Evolutionary conservation across 768 basidiomycete genomes (phyloP), one percentile per base, ranked within the genome.

Genomic region (Boletus vinaceobasis): DNA sequence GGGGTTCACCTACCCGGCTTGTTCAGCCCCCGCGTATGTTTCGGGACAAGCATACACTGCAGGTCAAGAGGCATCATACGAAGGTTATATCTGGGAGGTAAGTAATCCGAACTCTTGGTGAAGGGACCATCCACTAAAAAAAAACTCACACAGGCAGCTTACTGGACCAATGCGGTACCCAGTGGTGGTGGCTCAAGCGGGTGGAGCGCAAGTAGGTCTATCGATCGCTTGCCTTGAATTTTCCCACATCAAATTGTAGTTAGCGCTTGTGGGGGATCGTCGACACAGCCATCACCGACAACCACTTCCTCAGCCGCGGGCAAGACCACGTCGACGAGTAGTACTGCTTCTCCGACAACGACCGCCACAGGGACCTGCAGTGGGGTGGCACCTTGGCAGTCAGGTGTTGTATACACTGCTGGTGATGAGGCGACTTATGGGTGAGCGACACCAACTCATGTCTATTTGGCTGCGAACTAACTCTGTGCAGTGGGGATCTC

Each of bases 71-170:
- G 85, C 82, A 14, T 77, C 83, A 13, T 87, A 77, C 61, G 64
- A 73, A 42, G 84, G 85, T 27, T 84, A 86, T 63, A 81, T 86
- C 53, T 87, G 81, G 82, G 73, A 86, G 81, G 84, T 82, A 57
- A 19, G 57, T 9, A 29, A 29, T 27, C 19, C 11, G 27, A 31
- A 29, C 43, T 31, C 36, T n/a, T 61, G 51, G 29, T 19, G 21
- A 52, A 37, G 19, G 19, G 26, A 48, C 26, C 51, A 19, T 48
- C 35, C 35, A 23, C 29, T 38, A 44, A 57, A 37, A n/a, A 36
- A 15, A 4, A 5, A n/a, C n/a, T n/a, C 14, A 23, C 13, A 13
- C 55, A 87, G 84, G 82, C 85, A 14, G 86, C 86, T 60, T 87
- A 76, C 74, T 86, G 71, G 61, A 74, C 87, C 17, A 71, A 75